These are phyloP conservation scores for Fusarium sublunatum DNA, from an alignment of 2,329 filamentous ascomycete genomes.

Conservation along the genomic window DNA sequence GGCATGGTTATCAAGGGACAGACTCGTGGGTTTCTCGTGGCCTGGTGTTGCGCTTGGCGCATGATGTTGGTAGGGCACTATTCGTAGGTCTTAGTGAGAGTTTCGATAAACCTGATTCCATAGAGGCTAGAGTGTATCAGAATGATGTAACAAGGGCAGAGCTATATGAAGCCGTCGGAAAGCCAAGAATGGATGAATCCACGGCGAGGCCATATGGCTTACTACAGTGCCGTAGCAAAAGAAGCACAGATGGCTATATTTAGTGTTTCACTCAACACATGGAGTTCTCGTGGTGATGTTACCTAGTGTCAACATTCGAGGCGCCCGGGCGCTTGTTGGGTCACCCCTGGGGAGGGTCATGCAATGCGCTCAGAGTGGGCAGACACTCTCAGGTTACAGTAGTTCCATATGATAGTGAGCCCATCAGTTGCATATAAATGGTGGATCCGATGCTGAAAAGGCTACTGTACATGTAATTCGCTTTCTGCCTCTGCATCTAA, in stretches of 20 bases:
- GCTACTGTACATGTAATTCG: too few species aligned
- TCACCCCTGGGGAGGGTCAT: too few species aligned
- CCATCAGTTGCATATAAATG: too few species aligned
- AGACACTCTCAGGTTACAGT: too few species aligned
- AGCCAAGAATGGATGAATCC: not conserved
- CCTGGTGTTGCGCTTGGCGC: not conserved
- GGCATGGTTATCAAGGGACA: slow-evolving; percentile 2
- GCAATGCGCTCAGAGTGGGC: too few species aligned
- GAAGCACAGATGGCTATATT: not conserved
- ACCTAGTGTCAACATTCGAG: not conserved
- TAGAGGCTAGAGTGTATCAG: not conserved
- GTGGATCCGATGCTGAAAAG: too few species aligned
- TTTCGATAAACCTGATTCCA: not conserved
- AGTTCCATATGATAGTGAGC: too few species aligned
- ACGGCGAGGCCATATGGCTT: not conserved
- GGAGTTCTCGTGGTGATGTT: slow-evolving; percentile 7
- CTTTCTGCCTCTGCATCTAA: too few species aligned
- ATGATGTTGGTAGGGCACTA: not conserved
- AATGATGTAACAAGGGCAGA: not conserved
- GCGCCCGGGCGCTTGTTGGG: too few species aligned
- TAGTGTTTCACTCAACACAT: slow-evolving; percentile 11
- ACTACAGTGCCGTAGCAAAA: not conserved
- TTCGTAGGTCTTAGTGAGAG: not conserved
- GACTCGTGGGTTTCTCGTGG: slow-evolving; percentile 17
- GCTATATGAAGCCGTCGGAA: not conserved